These are phyloP conservation scores for Harrya chromipes DNA, from an alignment of 768 basidiomycete species.

Conservation along the genomic window DNA sequence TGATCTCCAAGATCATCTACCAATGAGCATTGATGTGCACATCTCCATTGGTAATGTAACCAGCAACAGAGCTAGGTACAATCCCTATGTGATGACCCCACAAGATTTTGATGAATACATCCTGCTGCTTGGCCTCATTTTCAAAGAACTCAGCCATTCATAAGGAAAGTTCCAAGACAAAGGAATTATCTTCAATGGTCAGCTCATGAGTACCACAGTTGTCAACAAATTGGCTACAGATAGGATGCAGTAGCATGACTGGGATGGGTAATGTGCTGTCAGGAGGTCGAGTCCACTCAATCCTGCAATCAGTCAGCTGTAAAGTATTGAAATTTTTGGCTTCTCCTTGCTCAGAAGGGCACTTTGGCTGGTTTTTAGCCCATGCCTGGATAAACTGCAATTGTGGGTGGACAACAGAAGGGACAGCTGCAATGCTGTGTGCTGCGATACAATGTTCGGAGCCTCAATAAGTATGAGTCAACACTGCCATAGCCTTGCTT, in stretches of 20 bases:
- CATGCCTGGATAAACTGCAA: no score
- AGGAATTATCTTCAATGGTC: conserved; percentile 3
- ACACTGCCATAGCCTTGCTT: no score
- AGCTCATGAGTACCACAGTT: neutral
- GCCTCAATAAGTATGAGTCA: no score
- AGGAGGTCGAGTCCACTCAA: neutral
- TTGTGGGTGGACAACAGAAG: no score
- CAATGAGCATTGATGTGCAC: conserved; percentile 15
- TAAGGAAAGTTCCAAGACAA: conserved; percentile 18
- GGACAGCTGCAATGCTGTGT: no score
- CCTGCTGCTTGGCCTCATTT: conserved; percentile 8
- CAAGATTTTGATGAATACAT: neutral
- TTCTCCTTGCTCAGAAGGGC: no score
- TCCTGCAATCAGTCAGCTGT: neutral
- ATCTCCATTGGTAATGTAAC: conserved; percentile 12
- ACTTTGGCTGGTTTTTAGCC: no score
- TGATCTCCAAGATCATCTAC: conserved; percentile 18
- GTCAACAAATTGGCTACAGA: conserved; percentile 11
- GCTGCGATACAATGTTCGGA: no score
- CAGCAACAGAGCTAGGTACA: neutral
- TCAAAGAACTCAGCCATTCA: no score
- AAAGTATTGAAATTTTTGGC: neutral
- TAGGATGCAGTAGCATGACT: conserved; percentile 2
- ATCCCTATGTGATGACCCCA: neutral
- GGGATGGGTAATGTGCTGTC: neutral